A percentile compares a stretch with the other conserved stretches of the same genome.
phyloP scores from a whole-genome alignment of 2,329 filamentous ascomycete genomes.

The Botrytis paeoniae region DNA sequence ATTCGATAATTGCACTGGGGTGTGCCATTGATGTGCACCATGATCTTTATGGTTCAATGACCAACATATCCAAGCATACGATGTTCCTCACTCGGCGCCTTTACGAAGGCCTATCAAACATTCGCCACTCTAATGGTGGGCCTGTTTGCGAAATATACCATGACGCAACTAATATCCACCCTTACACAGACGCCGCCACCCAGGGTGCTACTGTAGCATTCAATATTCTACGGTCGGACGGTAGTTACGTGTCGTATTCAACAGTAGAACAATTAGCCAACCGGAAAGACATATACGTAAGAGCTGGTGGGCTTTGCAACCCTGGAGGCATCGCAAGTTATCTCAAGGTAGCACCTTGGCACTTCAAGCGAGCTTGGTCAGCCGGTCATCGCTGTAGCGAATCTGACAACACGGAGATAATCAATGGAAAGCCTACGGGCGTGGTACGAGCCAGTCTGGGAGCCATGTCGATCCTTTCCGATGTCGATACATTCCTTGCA shows the following conservation, averaged over 20 bases:
- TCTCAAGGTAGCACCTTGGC: constrained; percentile 69
- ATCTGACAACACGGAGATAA: constrained; percentile 65
- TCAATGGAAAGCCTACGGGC: constrained; percentile 82
- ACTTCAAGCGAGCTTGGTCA: constrained; percentile 80
- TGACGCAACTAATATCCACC: constrained; percentile 36
- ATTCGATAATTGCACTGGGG: constrained; percentile 80
- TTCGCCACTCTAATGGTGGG: constrained; percentile 63
- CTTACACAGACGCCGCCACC: constrained; percentile 35
- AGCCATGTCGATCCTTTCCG: constrained; percentile 77
- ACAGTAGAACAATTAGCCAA: constrained; percentile 84
- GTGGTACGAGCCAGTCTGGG: constrained; percentile 82
- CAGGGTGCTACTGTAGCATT: constrained; percentile 76
- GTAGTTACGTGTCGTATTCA: constrained; percentile 71
- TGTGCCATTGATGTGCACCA: constrained; percentile 68
- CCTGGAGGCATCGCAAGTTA: constrained; percentile 77
- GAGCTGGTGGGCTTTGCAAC: constrained; percentile 87
- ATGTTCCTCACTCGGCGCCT: constrained; percentile 59
- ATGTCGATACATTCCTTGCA: constrained; percentile 67
- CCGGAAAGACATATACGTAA: constrained; percentile 76
- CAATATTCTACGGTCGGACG: constrained; percentile 69
- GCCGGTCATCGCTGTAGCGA: constrained; percentile 80
- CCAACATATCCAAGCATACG: constrained; percentile 66
- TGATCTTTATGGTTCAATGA: constrained; percentile 68
- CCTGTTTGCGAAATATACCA: constrained; percentile 36
- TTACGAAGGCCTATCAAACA: constrained; percentile 51